These are phyloP conservation scores for Babesia bovis DNA, from an alignment of 169 alveolate genomes.

Conservation along the genomic window DNA sequence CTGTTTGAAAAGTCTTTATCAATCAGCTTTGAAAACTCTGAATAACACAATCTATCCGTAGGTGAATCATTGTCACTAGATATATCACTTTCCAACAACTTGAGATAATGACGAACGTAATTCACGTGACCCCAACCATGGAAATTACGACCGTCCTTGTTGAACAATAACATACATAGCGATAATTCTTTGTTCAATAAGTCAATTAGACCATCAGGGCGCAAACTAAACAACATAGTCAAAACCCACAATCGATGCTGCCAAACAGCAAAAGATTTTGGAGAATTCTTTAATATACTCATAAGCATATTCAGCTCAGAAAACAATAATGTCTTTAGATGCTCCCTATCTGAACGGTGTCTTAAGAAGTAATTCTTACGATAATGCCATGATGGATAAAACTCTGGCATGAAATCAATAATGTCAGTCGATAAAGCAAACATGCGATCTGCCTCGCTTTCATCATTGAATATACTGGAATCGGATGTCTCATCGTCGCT, in stretches of 20 bases:
- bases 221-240: slow-evolving; percentile 28
- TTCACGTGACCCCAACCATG: slow-evolving; percentile 67
- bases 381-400: slow-evolving; percentile 62
- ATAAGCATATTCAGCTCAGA: slow-evolving; percentile 18
- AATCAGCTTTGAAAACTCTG: slow-evolving; percentile 38
- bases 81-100: slow-evolving; percentile 12
- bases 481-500: slow-evolving; percentile 2
- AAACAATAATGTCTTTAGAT: background rate
- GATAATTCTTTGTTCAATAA: slow-evolving; percentile 42
- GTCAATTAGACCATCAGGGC: slow-evolving; percentile 8
- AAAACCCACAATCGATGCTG: slow-evolving; percentile 61
- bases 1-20: slow-evolving; percentile 50
- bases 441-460: slow-evolving; percentile 41
- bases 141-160: slow-evolving; percentile 62
- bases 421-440: slow-evolving; percentile 49
- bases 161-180: slow-evolving; percentile 33
- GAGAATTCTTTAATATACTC: slow-evolving; percentile 40
- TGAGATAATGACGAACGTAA: slow-evolving; percentile 46
- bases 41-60: slow-evolving; percentile 18
- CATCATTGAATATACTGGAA: background rate
- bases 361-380: slow-evolving; percentile 50
- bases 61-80: background rate
- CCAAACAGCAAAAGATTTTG: slow-evolving; percentile 64
- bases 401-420: slow-evolving; percentile 68
- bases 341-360: background rate